Conservation (phyloP, 1,139 yeast genomes). For the Geotrichum klebahnii region DNA sequence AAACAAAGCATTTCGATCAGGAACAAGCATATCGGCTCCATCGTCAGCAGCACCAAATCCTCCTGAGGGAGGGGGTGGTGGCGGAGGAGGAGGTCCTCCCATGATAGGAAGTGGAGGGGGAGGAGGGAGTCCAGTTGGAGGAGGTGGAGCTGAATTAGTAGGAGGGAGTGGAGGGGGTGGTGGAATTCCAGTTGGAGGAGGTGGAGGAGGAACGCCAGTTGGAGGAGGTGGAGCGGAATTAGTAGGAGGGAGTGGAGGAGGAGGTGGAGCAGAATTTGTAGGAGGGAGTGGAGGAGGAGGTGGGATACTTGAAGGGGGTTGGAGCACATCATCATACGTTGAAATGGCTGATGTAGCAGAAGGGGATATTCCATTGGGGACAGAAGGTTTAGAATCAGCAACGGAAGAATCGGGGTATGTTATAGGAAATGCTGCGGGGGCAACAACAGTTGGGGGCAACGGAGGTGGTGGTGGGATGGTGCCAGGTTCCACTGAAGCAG, state of each 20-base stretch:
- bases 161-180: constrained; percentile 31
- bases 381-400: constrained; percentile 18
- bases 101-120: constrained; percentile 28
- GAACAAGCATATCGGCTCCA: constrained; percentile 45
- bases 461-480: constrained; percentile 19
- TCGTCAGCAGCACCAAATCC: constrained; percentile 34
- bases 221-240: constrained; percentile 24
- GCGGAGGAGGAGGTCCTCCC: constrained; percentile 35
- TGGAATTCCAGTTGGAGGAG: constrained; percentile 28
- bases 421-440: constrained; percentile 21
- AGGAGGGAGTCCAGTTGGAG: constrained; percentile 16
- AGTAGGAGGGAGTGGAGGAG: constrained; percentile 24
- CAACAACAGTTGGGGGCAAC: constrained; percentile 23
- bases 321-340: no score
- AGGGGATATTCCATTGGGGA: constrained; percentile 25
- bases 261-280: constrained; percentile 21
- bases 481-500: constrained; percentile 20
- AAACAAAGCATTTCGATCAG: constrained; percentile 35
- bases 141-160: constrained; percentile 13
- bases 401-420: constrained; percentile 13
- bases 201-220: constrained; percentile 24
- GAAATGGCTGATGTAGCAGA: constrained; percentile 26
- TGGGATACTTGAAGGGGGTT: constrained; percentile 23
- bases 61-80: constrained; percentile 38
- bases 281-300: constrained; percentile 29